A percentile compares a stretch with the other conserved stretches of the same genome.
Evolutionary conservation across 2,329 filamentous ascomycete species (phyloP).

Genomic region (Periconia digitata): DNA sequence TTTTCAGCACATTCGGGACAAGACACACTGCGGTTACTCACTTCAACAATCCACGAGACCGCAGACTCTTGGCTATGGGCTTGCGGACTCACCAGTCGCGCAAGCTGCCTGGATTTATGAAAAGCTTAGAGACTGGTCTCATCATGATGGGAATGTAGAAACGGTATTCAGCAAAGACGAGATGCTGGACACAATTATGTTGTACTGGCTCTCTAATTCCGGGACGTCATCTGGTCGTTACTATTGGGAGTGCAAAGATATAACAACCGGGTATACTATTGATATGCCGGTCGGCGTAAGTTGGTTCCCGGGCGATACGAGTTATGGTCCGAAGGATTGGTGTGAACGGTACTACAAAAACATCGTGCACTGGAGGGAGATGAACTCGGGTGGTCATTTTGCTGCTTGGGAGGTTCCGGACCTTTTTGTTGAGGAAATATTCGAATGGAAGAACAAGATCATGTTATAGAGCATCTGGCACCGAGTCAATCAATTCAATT

Average conservation of each 20-base stretch:
- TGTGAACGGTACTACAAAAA: slow-evolving; percentile 37
- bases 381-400: slow-evolving; percentile 57
- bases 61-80: slow-evolving; percentile 67
- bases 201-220: slow-evolving; percentile 28
- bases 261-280: slow-evolving; percentile 21
- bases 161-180: slow-evolving; percentile 26
- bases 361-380: slow-evolving; percentile 16
- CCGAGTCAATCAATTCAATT: too few relatives aligned
- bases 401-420: slow-evolving; percentile 59
- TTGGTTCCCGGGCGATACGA: slow-evolving; percentile 13
- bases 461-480: slow-evolving; percentile 4
- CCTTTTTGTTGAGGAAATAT: slow-evolving; percentile 49
- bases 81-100: slow-evolving; percentile 68
- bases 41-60: slow-evolving; percentile 65
- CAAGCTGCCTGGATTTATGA: slow-evolving; percentile 76
- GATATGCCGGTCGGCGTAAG: slow-evolving; percentile 22
- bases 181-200: slow-evolving; percentile 27
- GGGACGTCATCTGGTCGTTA: slow-evolving; percentile 24
- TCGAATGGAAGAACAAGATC: slow-evolving; percentile 7
- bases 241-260: slow-evolving; percentile 23
- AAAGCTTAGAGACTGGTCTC: slow-evolving; percentile 74
- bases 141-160: slow-evolving; percentile 52
- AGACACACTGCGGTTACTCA: slow-evolving; percentile 60
- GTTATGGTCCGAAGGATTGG: slow-evolving; percentile 12
- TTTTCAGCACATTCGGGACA: slow-evolving; percentile 17